Evolutionary conservation across 192 early-diverging fungal species (phyloP), one percentile per base, ranked within the genome.

Genomic region (Entophlyctis helioformis): DNA sequence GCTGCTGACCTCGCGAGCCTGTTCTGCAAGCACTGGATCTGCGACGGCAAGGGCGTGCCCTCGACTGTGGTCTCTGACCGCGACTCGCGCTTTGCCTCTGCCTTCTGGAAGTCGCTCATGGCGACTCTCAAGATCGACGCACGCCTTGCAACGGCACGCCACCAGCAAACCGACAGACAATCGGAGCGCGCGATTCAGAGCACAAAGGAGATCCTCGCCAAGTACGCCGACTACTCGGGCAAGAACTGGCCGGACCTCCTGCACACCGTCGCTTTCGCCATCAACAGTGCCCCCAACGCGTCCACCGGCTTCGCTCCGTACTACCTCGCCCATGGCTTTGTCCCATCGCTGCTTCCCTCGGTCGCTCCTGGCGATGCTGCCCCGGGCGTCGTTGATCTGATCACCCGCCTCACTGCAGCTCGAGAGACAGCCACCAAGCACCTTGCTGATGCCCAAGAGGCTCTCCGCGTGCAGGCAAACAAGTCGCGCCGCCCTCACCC

Each of bases 181-280:
- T 48, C 59, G 0, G 64, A 67, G 34, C 27, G 42, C 2, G 32
- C 41, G 26, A 67, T 55, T 37, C 52, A 50, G 22, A 47, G 27
- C 22, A 34, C 71, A 1, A 23, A 53, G 4, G 12, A 22, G 11
- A 8, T 40, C 26, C 63, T 78, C 0, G 35, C 68, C 0, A 45
- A 42, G 6, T 69, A 39, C 20, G 46, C 57, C 10, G 50, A 56
- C 37, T 53, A 60, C 18, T 36, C 66, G 57, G n/a, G n/a, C n/a
- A n/a, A n/a, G n/a, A n/a, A n/a, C n/a, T n/a, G n/a, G n/a, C n/a
- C n/a, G n/a, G n/a, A n/a, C n/a, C n/a, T n/a, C n/a, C n/a, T n/a
- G n/a, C n/a, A n/a, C n/a, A n/a, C n/a, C n/a, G n/a, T n/a, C 1
- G 68, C 73, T 27, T 67, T 73, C 29, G 54, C 62, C 0, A 78